These are phyloP conservation scores for Rosa lucieae DNA, from an alignment of 306 rosid genomes.

Conservation along the genomic window DNA sequence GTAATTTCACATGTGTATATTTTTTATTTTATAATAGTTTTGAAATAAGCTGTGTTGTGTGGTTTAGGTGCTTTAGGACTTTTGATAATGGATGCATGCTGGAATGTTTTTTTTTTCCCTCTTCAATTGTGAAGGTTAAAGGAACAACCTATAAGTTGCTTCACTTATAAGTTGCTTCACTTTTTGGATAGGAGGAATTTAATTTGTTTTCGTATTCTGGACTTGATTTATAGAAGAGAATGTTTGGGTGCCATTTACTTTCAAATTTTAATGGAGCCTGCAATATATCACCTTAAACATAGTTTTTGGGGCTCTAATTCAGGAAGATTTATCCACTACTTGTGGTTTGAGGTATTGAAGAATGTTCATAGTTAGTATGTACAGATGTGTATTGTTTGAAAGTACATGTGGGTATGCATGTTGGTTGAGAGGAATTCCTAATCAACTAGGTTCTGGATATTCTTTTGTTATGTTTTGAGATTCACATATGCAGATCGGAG, in stretches of 20 bases:
- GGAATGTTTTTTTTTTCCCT: background rate
- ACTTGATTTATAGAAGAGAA: background rate
- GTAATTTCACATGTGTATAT: conserved; percentile 5
- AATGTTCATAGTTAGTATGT: background rate
- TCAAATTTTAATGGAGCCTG: background rate
- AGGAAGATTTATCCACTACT: background rate
- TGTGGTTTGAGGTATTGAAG: background rate
- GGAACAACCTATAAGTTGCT: background rate
- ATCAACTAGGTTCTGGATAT: background rate
- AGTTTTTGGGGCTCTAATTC: background rate
- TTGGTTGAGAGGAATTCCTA: background rate
- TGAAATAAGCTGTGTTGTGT: background rate
- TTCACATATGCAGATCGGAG: background rate
- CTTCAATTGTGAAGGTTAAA: background rate
- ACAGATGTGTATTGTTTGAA: background rate
- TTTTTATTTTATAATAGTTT: background rate
- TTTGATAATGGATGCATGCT: background rate
- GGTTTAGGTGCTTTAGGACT: background rate
- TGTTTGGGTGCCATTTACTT: background rate
- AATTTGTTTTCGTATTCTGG: too few species aligned
- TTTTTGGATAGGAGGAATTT: background rate
- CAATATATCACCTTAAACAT: too few species aligned
- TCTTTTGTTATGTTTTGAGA: background rate
- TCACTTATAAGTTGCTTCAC: background rate
- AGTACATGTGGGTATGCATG: background rate